phyloP scores from a whole-genome alignment of 2,329 filamentous ascomycete genomes.

The Aotearoamyces nothofagi region DNA sequence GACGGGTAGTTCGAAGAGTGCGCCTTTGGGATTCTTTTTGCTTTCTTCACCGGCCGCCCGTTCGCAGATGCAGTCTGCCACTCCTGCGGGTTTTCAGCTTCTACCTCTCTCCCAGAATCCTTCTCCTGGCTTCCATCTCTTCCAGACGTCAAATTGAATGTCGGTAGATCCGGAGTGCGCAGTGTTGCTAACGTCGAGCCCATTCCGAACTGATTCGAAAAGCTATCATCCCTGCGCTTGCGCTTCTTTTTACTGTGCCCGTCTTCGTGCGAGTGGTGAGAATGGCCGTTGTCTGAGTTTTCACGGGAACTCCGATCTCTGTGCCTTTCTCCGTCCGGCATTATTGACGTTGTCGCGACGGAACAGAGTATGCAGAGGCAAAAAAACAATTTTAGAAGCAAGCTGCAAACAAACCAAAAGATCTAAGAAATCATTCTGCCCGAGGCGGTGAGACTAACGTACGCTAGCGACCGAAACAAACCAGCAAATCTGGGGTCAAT shows the following conservation, averaged over 20 bases:
- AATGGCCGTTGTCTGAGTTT: slow-evolving; percentile 1
- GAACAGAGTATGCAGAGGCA: too few species aligned
- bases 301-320: too few species aligned
- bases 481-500: too few species aligned
- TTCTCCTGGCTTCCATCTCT: slow-evolving; percentile 9
- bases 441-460: too few species aligned
- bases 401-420: too few species aligned
- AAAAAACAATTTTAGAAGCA: too few species aligned
- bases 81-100: slow-evolving; percentile 14
- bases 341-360: too few species aligned
- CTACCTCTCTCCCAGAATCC: slow-evolving; percentile 5
- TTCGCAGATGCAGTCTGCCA: slow-evolving; percentile 38
- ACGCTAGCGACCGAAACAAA: too few species aligned
- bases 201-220: slow-evolving; percentile 6
- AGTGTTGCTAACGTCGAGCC: slow-evolving; percentile 11
- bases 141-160: slow-evolving; percentile 18
- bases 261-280: slow-evolving; percentile 2
- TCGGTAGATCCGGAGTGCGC: slow-evolving; percentile 16
- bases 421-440: too few species aligned
- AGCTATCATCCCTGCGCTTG: slow-evolving; percentile 12
- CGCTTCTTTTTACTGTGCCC: slow-evolving; percentile 14
- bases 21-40: slow-evolving; percentile 43
- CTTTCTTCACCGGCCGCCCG: slow-evolving; percentile 37
- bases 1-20: slow-evolving; percentile 41
- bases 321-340: too few species aligned